Percentiles rank a stretch among this genome's conserved stretches.
These are phyloP conservation scores for Colletotrichum noveboracense DNA, from an alignment of 2,329 filamentous ascomycete genomes.

Conservation along the genomic window DNA sequence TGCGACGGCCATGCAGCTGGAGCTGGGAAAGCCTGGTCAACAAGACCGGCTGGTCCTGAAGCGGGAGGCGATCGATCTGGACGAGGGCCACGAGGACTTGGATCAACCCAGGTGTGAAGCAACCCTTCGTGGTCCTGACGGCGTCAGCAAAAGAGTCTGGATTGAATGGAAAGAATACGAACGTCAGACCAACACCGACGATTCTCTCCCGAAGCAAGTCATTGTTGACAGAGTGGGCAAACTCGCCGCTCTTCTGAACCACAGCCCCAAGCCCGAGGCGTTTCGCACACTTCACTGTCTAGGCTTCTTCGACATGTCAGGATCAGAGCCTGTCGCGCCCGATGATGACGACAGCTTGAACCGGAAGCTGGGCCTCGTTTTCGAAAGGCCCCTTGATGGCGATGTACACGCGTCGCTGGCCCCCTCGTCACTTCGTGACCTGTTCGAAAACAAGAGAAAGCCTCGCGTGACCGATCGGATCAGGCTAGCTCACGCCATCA, in stretches of 20 bases:
- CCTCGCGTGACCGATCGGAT: slow-evolving; percentile 59
- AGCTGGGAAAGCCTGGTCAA: slow-evolving; percentile 38
- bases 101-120: slow-evolving; percentile 46
- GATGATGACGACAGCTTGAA: slow-evolving; percentile 47
- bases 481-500: slow-evolving; percentile 53
- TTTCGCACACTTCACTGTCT: slow-evolving; percentile 57
- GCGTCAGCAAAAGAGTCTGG: slow-evolving; percentile 45
- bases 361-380: slow-evolving; percentile 57
- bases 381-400: slow-evolving; percentile 50
- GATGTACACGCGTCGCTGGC: slow-evolving; percentile 37
- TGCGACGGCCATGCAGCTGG: slow-evolving; percentile 40
- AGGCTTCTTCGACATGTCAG: slow-evolving; percentile 52
- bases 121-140: slow-evolving; percentile 36
- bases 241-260: slow-evolving; percentile 52
- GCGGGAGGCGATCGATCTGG: slow-evolving; percentile 37
- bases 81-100: slow-evolving; percentile 33
- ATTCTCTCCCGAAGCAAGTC: slow-evolving; percentile 43
- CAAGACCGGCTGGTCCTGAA: slow-evolving; percentile 38
- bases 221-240: slow-evolving; percentile 51
- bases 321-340: slow-evolving; percentile 29
- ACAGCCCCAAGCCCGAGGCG: slow-evolving; percentile 51
- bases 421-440: slow-evolving; percentile 52
- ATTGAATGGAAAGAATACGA: slow-evolving; percentile 58
- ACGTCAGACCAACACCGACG: slow-evolving; percentile 34
- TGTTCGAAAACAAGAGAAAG: slow-evolving; percentile 45